Evolutionary conservation across 225 moss, liverwort and hornwort genomes (phyloP).

Genomic region (Marchantia paleacea): DNA sequence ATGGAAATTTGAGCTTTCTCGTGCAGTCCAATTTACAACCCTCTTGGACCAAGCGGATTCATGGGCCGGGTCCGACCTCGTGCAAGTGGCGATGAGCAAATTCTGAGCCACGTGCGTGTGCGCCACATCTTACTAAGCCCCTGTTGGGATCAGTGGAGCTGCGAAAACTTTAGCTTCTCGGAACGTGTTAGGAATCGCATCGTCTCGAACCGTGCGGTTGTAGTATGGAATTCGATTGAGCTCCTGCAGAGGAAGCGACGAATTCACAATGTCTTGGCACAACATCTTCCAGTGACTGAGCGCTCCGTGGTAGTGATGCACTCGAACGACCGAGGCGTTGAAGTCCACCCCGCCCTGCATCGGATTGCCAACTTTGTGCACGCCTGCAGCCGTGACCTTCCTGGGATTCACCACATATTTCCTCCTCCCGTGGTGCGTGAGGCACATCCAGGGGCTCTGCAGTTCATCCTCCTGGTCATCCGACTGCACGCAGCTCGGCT

Average conservation of each 20-base stretch:
- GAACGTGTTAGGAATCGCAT: not conserved
- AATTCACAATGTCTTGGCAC: not conserved
- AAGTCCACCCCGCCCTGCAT: conserved; percentile 23
- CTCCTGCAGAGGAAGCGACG: too few relatives aligned
- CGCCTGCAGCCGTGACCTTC: conserved; percentile 28
- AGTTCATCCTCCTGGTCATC: not conserved
- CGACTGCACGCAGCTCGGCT: conserved; percentile 31
- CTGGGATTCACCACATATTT: conserved; percentile 69
- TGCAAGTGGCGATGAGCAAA: too few relatives aligned
- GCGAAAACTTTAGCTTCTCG: not conserved
- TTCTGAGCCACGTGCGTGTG: not conserved
- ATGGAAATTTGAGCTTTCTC: not conserved
- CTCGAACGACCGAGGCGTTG: conserved; percentile 8
- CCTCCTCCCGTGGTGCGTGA: conserved; percentile 49
- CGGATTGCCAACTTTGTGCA: conserved; percentile 8
- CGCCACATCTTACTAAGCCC: not conserved
- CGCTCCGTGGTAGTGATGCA: conserved; percentile 25
- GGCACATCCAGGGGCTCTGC: conserved; percentile 47
- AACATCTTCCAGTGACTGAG: not conserved
- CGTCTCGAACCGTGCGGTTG: not conserved
- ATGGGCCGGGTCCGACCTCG: too few relatives aligned
- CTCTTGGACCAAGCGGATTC: too few relatives aligned
- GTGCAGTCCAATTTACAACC: not conserved
- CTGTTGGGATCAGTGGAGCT: not conserved
- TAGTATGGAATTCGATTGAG: not conserved